Percentiles rank a stretch among this genome's conserved stretches.
These are phyloP conservation scores for Fusarium begoniae DNA, from an alignment of 2,329 filamentous ascomycete genomes.

Conservation along the genomic window DNA sequence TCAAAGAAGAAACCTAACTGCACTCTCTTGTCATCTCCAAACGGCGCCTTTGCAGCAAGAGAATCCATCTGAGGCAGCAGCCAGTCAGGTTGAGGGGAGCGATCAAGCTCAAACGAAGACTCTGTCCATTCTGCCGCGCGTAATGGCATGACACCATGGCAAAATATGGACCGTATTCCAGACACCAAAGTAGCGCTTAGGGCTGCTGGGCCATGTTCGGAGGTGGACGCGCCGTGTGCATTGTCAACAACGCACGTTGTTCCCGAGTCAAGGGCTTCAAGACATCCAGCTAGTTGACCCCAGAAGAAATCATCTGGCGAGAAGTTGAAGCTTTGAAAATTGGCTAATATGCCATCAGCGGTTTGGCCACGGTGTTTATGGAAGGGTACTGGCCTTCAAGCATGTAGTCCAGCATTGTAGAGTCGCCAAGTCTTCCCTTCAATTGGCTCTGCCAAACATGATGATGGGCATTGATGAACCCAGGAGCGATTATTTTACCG, in stretches of 20 bases:
- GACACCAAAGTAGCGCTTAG: not conserved
- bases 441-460: slow-evolving; percentile 14
- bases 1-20: not conserved
- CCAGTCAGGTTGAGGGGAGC: not conserved
- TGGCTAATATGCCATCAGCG: not conserved
- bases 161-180: not conserved
- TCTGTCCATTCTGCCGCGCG: not conserved
- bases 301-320: not conserved
- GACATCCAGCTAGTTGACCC: not conserved
- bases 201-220: not conserved
- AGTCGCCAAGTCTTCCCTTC: not conserved
- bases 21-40: not conserved
- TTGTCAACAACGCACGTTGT: slow-evolving; percentile 10
- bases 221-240: not conserved
- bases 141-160: not conserved
- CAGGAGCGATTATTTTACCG: not conserved
- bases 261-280: not conserved
- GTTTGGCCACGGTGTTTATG: fast-evolving
- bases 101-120: slow-evolving; percentile 5
- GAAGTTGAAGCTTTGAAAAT: slow-evolving; percentile 11
- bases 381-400: not conserved
- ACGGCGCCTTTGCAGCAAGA: not conserved
- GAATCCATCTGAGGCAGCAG: not conserved
- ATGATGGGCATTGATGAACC: not conserved
- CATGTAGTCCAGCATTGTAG: slow-evolving; percentile 13